Base-by-base conservation (phyloP, 768 basidiomycete genomes). In the Tricholomella constricta region DNA sequence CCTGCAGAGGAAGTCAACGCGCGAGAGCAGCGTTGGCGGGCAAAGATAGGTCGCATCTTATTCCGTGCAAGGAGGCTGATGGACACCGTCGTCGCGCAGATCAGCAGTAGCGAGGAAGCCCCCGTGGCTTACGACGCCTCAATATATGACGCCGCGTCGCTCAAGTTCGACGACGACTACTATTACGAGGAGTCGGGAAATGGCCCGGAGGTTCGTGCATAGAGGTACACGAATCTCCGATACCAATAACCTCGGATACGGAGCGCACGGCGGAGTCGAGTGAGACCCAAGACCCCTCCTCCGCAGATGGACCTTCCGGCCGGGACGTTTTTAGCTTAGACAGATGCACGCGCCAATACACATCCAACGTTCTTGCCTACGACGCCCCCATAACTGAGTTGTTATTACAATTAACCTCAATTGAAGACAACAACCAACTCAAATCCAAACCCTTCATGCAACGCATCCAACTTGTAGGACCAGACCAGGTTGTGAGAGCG, bases 281-380 rank as follows among this genome's bases (percentile, higher is more conserved):
- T n/a, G n/a, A n/a, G n/a, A n/a, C n/a, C n/a, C n/a, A n/a, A n/a
- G n/a, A n/a, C n/a, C n/a, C n/a, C n/a, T n/a, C n/a, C n/a, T n/a
- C n/a, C n/a, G n/a, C n/a, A n/a, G n/a, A n/a, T n/a, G n/a, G n/a
- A n/a, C 5, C 3, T 31, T 17, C 8, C 11, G 17, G 14, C 45
- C 31, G 19, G 45, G 45, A 45, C n/a, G 31, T 45, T 34, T 32
- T 45, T 34, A 45, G 45, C n/a, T 3, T 45, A 45, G 17, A 45
- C 6, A 11, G 14, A 4, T 7, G n/a, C 14, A 34, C 12, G 11
- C 9, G 12, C 2, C 7, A 45, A 22, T 31, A 45, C 6, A 45
- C 26, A 25, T 17, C 11, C 17, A n/a, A n/a, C n/a, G 45, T 45
- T 45, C 31, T 29, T 19, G 27, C 45, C 45, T 45, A 45, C 31